Conservation (phyloP, 2,329 filamentous ascomycete genomes). For the Fusarium anguioides region DNA sequence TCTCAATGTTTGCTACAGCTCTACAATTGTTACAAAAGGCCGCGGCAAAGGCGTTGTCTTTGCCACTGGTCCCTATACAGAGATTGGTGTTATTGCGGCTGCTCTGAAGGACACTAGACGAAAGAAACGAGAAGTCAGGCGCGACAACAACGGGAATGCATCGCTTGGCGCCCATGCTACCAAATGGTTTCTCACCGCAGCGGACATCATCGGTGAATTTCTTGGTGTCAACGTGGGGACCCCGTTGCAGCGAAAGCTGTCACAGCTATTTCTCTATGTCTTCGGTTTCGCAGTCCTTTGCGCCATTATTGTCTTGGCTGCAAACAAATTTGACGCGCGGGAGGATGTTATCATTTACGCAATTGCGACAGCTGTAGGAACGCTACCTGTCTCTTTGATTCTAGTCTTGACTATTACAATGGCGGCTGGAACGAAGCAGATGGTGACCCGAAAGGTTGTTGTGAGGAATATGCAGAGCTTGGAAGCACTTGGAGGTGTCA, state of each 20-base stretch:
- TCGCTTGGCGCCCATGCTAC: constrained; percentile 46
- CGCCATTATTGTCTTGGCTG: constrained; percentile 35
- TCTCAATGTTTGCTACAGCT: constrained; percentile 72
- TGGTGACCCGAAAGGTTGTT: constrained; percentile 61
- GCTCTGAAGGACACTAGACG: constrained; percentile 53
- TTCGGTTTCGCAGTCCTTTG: constrained; percentile 38
- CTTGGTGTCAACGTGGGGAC: constrained; percentile 68
- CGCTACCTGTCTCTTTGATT: constrained; percentile 59
- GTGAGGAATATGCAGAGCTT: constrained; percentile 56
- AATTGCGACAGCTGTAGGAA: constrained; percentile 56
- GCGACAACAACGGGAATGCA: constrained; percentile 56
- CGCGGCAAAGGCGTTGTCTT: constrained; percentile 69
- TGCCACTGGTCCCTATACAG: constrained; percentile 70
- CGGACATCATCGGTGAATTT: constrained; percentile 50
- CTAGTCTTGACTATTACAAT: constrained; percentile 70
- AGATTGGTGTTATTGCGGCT: constrained; percentile 70
- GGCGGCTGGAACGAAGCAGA: constrained; percentile 61
- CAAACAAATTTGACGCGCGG: constrained; percentile 45
- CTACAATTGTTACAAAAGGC: constrained; percentile 70
- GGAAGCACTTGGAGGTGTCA: constrained; percentile 62
- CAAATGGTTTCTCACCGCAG: constrained; percentile 50
- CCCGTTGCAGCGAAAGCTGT: constrained; percentile 74
- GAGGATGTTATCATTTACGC: constrained; percentile 55
- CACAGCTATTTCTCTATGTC: constrained; percentile 73
- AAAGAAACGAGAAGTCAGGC: constrained; percentile 50